Evolutionary conservation across 225 moss, liverwort and hornwort genomes (phyloP).

Genomic region (Physcomitrellopsis africana): DNA sequence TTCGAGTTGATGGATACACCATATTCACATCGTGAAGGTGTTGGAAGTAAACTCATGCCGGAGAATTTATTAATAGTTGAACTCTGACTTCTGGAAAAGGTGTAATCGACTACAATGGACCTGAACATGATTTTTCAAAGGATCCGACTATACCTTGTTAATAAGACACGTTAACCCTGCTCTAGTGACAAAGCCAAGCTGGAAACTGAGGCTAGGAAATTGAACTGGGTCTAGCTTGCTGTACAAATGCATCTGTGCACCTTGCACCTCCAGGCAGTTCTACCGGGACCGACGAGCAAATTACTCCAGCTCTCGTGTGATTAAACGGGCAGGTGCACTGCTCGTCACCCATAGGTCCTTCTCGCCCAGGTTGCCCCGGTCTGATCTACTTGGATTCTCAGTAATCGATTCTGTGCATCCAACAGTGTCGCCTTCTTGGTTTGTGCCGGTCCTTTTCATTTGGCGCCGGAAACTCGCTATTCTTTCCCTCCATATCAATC

Average conservation of each 20-base stretch:
- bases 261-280: conserved; percentile 14
- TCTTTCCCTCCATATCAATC: conserved; percentile 53
- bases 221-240: neutral
- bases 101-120: neutral
- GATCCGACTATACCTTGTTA: neutral
- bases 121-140: conserved; percentile 1
- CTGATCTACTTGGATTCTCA: conserved; percentile 28
- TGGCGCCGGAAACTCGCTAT: conserved; percentile 34
- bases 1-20: too few relatives aligned
- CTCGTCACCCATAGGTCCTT: conserved; percentile 12
- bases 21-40: neutral
- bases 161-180: neutral
- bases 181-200: neutral
- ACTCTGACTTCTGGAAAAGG: neutral
- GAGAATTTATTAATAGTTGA: neutral
- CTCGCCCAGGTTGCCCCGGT: conserved; percentile 13
- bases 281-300: conserved; percentile 3
- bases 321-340: conserved; percentile 40
- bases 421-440: conserved; percentile 28
- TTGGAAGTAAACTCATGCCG: neutral
- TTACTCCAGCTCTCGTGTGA: conserved; percentile 27
- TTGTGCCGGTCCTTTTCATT: conserved; percentile 25
- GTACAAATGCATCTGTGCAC: conserved; percentile 29
- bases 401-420: conserved; percentile 7
- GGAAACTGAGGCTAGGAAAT: neutral